A percentile compares a stretch with the other conserved stretches of the same genome.
Evolutionary conservation across 306 rosid species (phyloP).

Genomic region (Astragalus membranaceus): DNA sequence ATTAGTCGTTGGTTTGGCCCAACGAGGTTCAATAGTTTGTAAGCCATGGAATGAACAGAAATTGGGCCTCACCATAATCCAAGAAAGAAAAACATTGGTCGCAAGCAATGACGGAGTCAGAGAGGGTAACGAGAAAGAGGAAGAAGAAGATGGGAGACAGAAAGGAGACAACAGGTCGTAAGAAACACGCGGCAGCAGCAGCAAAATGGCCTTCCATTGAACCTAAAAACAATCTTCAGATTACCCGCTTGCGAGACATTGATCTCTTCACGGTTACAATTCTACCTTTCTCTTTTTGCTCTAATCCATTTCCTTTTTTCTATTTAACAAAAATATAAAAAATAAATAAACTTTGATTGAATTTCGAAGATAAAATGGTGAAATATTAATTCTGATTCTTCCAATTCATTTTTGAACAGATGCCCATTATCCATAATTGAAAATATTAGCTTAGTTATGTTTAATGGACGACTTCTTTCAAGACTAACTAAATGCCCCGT

Average conservation of each 20-base stretch:
- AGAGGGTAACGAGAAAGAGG: constrained; percentile 37
- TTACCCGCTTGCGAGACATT: constrained; percentile 43
- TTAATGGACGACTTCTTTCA: no score
- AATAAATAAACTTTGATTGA: neutral
- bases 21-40: neutral
- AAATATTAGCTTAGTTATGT: no score
- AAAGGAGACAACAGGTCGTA: constrained; percentile 21
- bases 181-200: neutral
- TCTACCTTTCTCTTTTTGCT: neutral
- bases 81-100: neutral
- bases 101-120: constrained; percentile 22
- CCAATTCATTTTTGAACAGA: no score
- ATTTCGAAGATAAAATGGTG: no score
- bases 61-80: neutral
- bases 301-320: neutral
- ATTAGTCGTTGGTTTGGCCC: no score
- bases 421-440: no score
- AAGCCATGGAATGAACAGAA: neutral
- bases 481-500: no score
- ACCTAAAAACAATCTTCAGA: constrained; percentile 61
- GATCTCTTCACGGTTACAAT: constrained; percentile 73
- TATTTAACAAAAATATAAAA: no score
- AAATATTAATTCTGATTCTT: no score
- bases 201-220: constrained; percentile 68
- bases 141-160: constrained; percentile 65